Base-by-base conservation (phyloP, 2,329 filamentous ascomycete genomes). In the Paradendryphiella salina region DNA sequence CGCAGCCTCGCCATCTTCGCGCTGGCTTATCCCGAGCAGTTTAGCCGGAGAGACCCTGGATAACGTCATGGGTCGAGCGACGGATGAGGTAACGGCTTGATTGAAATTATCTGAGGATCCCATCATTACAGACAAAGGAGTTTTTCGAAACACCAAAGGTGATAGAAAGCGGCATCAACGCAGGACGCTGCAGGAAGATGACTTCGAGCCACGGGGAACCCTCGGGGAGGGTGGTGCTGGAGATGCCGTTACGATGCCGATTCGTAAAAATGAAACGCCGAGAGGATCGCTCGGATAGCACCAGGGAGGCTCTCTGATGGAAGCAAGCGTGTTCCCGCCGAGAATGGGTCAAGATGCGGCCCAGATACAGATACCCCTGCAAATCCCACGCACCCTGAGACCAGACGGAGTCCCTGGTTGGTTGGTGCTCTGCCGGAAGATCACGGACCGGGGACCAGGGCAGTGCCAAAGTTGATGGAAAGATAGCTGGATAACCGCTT, bases 381-480 rank as follows among this genome's bases (percentile, higher is more conserved):
- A 26, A 50, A 35, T 41, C 54, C 52, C 46, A 56, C 60, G 61
- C 60, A 62, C 59, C 54, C 63, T 66, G 60, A 61, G 57, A 58
- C 55, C 50, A 61, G 56, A 63, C 54, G 59, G 57, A 51, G 57
- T 39, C 29, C 34, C 29, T 47, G 52, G 50, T 49, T 47, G 52
- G 50, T 49, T 60, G 58, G 50, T 59, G 53, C 44, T 56, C 52
- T 54, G 62, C 66, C 64, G 68, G 68, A 56, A 70, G 67, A 71
- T 72, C 65, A 71, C 67, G 66, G 62, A 63, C 44, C 57, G 52
- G 59, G 59, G 63, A 57, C 58, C 55, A 60, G 63, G 54, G 51
- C 28, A 28, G 33, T 26, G 26, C 34, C n/a, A 31, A 18, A 18
- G 13, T 29, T 20, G 13, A 17, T 10, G 9, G 13, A 20, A 41